These are phyloP conservation scores for Wickerhamiella alocasiicola DNA, from an alignment of 805 yeast species.

Conservation along the genomic window DNA sequence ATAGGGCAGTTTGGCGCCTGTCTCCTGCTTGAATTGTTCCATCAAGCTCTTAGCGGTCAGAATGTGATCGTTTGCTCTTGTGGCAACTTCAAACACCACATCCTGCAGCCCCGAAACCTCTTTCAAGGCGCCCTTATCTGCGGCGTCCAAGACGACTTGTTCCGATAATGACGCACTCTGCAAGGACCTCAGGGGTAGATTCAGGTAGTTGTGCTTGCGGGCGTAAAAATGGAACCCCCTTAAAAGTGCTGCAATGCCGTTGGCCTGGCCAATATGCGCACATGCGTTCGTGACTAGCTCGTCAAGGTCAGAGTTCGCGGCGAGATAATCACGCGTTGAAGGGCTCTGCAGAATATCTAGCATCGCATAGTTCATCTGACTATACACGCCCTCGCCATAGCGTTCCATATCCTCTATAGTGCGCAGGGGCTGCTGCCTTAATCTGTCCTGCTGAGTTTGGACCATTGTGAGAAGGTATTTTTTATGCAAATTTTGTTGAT, in stretches of 20 bases:
- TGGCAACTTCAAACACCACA: slow-evolving; percentile 56
- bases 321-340: slow-evolving; percentile 29
- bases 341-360: slow-evolving; percentile 33
- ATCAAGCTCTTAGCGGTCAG: slow-evolving; percentile 53
- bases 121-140: slow-evolving; percentile 18
- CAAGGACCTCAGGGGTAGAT: slow-evolving; percentile 53
- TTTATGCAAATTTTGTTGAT: slow-evolving; percentile 38
- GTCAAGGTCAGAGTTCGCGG: slow-evolving; percentile 35
- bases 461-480: slow-evolving; percentile 47
- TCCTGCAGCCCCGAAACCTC: slow-evolving; percentile 28
- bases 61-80: slow-evolving; percentile 68
- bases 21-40: slow-evolving; percentile 28
- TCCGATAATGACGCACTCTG: slow-evolving; percentile 44
- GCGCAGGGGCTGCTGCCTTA: slow-evolving; percentile 36
- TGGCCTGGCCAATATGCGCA: slow-evolving; percentile 77
- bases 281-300: slow-evolving; percentile 42
- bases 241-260: slow-evolving; percentile 53
- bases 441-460: slow-evolving; percentile 43
- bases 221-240: slow-evolving; percentile 51
- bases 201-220: slow-evolving; percentile 35
- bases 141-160: slow-evolving; percentile 44
- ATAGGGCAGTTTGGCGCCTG: slow-evolving; percentile 33
- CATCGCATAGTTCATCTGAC: slow-evolving; percentile 51
- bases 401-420: slow-evolving; percentile 50
- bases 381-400: slow-evolving; percentile 67